phyloP scores from a whole-genome alignment of 2,329 filamentous ascomycete species.

The Fusarium liriodendri region DNA sequence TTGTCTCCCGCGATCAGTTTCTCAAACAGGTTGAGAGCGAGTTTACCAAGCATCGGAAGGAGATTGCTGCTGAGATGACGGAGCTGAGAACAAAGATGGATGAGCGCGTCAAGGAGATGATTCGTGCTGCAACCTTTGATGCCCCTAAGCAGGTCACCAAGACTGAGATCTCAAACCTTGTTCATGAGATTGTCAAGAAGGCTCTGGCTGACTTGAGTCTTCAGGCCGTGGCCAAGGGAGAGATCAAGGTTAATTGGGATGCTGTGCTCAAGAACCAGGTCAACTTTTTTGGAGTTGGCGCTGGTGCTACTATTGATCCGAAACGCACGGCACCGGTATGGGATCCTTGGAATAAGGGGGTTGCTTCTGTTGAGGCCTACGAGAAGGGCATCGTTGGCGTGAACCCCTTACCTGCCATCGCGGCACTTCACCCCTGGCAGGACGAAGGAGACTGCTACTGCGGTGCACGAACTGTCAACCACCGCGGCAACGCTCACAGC shows the following conservation, averaged over 20 bases:
- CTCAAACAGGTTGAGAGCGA: slow-evolving; percentile 55
- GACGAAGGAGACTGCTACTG: slow-evolving; percentile 93
- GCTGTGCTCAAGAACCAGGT: slow-evolving; percentile 63
- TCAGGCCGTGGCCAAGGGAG: slow-evolving; percentile 58
- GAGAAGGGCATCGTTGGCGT: slow-evolving; percentile 35
- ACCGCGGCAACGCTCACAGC: slow-evolving; percentile 59
- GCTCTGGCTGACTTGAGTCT: slow-evolving; percentile 59
- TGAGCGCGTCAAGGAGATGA: slow-evolving; percentile 46
- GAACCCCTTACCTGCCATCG: slow-evolving; percentile 51
- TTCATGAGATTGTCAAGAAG: slow-evolving; percentile 56
- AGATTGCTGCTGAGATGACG: slow-evolving; percentile 55
- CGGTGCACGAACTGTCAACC: slow-evolving; percentile 59
- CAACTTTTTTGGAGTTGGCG: slow-evolving; percentile 78
- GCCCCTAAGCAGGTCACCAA: slow-evolving; percentile 50
- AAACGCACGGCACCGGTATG: slow-evolving; percentile 70
- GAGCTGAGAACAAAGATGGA: slow-evolving; percentile 51
- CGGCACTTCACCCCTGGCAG: slow-evolving; percentile 75
- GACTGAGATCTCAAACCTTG: slow-evolving; percentile 54
- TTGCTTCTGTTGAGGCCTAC: slow-evolving; percentile 14
- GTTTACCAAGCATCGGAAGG: slow-evolving; percentile 50
- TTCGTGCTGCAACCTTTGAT: slow-evolving; percentile 43
- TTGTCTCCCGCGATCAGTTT: slow-evolving; percentile 63
- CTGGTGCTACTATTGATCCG: slow-evolving; percentile 74
- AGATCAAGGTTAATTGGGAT: slow-evolving; percentile 58
- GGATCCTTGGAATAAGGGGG: slow-evolving; percentile 43